Percentiles rank a stretch among this genome's conserved stretches.
phyloP scores from a whole-genome alignment of 306 rosid genomes.

The Lathyrus aphaca region DNA sequence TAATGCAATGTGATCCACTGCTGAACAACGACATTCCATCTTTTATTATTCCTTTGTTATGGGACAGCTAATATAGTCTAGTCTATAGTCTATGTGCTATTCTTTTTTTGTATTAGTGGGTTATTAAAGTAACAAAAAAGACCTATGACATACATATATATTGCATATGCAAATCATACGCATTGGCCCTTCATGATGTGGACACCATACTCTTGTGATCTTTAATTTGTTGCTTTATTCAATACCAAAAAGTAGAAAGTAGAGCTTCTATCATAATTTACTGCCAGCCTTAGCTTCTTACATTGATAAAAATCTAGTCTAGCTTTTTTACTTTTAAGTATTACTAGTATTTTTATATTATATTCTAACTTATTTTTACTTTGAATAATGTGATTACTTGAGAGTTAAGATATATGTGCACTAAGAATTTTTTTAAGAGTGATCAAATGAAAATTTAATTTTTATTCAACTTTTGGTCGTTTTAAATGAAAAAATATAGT shows the following conservation, averaged over 20 bases:
- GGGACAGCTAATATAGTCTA: slow-evolving; percentile 16
- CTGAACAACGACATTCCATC: slow-evolving; percentile 38
- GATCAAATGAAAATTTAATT: no score
- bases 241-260: slow-evolving; percentile 22
- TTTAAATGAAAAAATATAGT: no score
- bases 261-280: slow-evolving; percentile 2
- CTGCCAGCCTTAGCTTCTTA: background rate
- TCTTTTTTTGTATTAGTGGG: slow-evolving; percentile 25
- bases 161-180: background rate
- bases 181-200: slow-evolving; percentile 31
- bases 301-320: background rate
- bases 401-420: background rate
- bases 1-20: background rate
- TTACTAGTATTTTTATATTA: background rate
- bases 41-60: slow-evolving; percentile 19
- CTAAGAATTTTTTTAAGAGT: no score
- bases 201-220: slow-evolving; percentile 25
- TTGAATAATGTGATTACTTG: background rate
- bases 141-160: slow-evolving; percentile 4
- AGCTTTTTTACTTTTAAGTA: background rate
- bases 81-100: slow-evolving; percentile 14
- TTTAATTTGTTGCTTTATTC: slow-evolving; percentile 28
- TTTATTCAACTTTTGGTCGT: background rate
- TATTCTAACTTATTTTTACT: background rate
- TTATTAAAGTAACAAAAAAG: slow-evolving; percentile 20